phyloP scores from a whole-genome alignment of 1,139 yeast species.

The Yarrowia galli region DNA sequence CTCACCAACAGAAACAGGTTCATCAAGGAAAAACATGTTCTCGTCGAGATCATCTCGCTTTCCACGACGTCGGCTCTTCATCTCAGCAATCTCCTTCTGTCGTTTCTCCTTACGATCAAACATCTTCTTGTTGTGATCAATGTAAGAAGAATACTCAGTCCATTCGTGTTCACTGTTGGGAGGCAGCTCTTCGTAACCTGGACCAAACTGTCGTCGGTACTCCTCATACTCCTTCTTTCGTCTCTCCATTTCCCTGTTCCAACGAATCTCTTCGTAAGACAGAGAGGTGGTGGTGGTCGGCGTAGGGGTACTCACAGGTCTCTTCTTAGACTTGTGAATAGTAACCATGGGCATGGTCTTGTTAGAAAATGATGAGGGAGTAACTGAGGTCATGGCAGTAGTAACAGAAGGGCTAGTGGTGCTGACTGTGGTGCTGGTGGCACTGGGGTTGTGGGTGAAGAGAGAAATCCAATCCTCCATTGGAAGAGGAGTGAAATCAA shows the following conservation, averaged over 20 bases:
- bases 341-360: neutral
- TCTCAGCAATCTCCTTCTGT: conserved; percentile 5
- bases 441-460: neutral
- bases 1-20: conserved; percentile 13
- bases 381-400: neutral
- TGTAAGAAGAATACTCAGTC: conserved; percentile 14
- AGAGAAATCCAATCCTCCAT: conserved; percentile 30
- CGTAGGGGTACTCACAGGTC: neutral
- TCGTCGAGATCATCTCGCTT: conserved; percentile 5
- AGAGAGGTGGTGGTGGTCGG: neutral
- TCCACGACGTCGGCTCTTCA: neutral
- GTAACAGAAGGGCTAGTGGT: neutral
- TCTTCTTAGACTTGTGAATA: neutral
- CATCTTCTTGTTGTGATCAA: conserved; percentile 25
- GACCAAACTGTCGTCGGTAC: conserved; percentile 2
- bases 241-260: neutral
- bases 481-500: conserved; percentile 22
- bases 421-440: neutral
- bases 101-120: conserved; percentile 27
- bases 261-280: conserved; percentile 11
- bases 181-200: conserved; percentile 9
- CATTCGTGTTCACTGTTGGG: conserved; percentile 4
- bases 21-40: neutral
- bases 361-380: neutral
- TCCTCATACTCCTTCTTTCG: conserved; percentile 18